Percentiles rank a stretch among this genome's conserved stretches.
These are phyloP conservation scores for Fusarium acutatum DNA, from an alignment of 2,329 filamentous ascomycete genomes.

Conservation along the genomic window DNA sequence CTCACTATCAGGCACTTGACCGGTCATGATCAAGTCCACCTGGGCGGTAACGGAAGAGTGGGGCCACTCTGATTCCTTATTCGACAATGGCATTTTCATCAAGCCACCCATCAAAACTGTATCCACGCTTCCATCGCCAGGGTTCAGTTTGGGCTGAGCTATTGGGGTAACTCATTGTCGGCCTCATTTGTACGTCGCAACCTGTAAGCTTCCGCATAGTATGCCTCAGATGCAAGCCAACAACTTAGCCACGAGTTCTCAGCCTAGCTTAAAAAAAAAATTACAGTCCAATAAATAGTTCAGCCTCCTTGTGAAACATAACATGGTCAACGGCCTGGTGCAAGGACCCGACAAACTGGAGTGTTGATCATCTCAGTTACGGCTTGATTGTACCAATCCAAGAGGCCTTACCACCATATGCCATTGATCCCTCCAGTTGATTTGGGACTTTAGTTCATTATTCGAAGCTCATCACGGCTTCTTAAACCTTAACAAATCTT, in stretches of 20 bases:
- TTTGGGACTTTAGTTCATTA: not conserved
- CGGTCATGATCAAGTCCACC: slow-evolving; percentile 28
- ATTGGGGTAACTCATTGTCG: slow-evolving; percentile 5
- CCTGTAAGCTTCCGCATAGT: slow-evolving; percentile 11
- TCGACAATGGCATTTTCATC: slow-evolving; percentile 45
- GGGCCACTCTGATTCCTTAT: slow-evolving; percentile 42
- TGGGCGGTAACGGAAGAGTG: slow-evolving; percentile 38
- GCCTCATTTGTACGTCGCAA: slow-evolving; percentile 24
- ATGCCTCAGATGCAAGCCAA: slow-evolving; percentile 15
- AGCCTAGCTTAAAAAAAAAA: not conserved
- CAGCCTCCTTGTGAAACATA: not conserved
- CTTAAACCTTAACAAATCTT: not conserved
- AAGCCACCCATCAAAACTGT: slow-evolving; percentile 13
- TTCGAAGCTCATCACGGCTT: not conserved
- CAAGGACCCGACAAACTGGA: slow-evolving; percentile 22
- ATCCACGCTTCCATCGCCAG: slow-evolving; percentile 12
- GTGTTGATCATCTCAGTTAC: slow-evolving; percentile 1
- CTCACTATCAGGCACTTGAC: slow-evolving; percentile 35
- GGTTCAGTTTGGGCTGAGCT: not conserved
- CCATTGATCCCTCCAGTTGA: not conserved
- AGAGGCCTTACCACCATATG: not conserved
- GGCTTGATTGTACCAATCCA: slow-evolving; percentile 4
- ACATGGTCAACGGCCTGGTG: not conserved
- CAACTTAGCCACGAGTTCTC: slow-evolving; percentile 2
- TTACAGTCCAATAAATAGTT: not conserved